These are phyloP conservation scores for Aspergillus wentii DNA, from an alignment of 495 filamentous ascomycete genomes.

Conservation along the genomic window DNA sequence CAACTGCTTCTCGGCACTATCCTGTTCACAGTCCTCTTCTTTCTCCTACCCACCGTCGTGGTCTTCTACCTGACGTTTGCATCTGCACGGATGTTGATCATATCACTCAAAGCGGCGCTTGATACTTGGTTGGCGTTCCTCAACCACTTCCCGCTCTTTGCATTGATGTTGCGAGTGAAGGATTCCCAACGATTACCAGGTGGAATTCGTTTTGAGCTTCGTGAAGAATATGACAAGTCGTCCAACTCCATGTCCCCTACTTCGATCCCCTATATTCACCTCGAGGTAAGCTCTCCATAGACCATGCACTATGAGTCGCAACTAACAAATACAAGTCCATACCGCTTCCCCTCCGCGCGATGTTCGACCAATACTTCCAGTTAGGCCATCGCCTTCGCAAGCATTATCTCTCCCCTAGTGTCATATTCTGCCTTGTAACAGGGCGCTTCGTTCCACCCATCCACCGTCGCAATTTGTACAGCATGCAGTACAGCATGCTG, in stretches of 20 bases:
- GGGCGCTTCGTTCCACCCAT: constrained; percentile 90
- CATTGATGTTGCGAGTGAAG: constrained; percentile 92
- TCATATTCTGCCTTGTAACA: constrained; percentile 81
- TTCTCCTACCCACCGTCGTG: constrained; percentile 87
- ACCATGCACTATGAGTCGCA: constrained; percentile 4
- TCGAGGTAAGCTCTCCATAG: constrained; percentile 54
- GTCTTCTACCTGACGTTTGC: constrained; percentile 98
- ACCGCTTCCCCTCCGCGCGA: constrained; percentile 80
- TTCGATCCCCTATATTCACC: constrained; percentile 68
- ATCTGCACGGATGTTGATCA: constrained; percentile 88
- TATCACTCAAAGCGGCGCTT: constrained; percentile 80
- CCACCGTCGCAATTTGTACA: constrained; percentile 89
- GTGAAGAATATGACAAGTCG: constrained; percentile 43
- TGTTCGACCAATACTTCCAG: constrained; percentile 97
- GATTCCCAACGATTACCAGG: constrained; percentile 87
- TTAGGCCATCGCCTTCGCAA: constrained; percentile 87
- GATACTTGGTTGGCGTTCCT: constrained; percentile 90
- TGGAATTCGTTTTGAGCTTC: constrained; percentile 88
- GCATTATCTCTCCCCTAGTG: constrained; percentile 86
- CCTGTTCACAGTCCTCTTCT: constrained; percentile 92
- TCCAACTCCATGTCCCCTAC: constrained; percentile 17
- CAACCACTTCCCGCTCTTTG: constrained; percentile 98
- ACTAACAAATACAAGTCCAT: constrained; percentile 56
- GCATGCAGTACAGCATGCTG: constrained; percentile 97
- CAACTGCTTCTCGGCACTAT: constrained; percentile 96